These are phyloP conservation scores for Pestalotiopsis sp. DNA, from an alignment of 2,329 filamentous ascomycete species.

Conservation along the genomic window DNA sequence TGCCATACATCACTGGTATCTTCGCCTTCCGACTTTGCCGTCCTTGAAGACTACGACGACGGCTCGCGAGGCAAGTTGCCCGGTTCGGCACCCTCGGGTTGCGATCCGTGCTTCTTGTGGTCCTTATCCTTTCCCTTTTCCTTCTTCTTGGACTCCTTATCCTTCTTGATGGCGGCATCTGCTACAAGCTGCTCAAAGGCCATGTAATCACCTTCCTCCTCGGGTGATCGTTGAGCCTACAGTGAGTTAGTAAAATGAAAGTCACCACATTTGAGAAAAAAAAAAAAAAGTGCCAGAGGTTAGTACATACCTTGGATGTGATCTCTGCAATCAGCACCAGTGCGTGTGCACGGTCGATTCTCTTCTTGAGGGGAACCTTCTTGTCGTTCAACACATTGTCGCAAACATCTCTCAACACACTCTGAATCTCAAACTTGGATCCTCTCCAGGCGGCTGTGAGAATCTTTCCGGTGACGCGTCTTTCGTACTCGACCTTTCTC, in stretches of 20 bases:
- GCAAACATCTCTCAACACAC: constrained; percentile 91
- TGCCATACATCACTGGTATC: constrained; percentile 3
- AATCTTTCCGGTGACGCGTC: constrained; percentile 96
- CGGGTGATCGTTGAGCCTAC: constrained; percentile 84
- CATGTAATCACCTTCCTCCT: constrained; percentile 98
- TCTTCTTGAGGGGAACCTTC: constrained; percentile 79
- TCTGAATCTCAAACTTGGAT: constrained; percentile 97
- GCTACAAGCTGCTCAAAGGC: constrained; percentile 98
- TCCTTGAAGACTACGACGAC: constrained; percentile 1
- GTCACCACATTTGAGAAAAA: background rate
- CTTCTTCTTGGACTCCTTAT: constrained; percentile 77
- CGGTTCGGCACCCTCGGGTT: constrained; percentile 19
- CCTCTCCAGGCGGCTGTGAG: constrained; percentile 95
- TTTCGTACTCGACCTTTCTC: constrained; percentile 93
- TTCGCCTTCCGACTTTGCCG: background rate
- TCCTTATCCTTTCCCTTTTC: constrained; percentile 62
- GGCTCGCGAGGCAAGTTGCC: constrained; percentile 23
- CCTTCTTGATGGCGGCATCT: constrained; percentile 94
- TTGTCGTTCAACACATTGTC: constrained; percentile 81
- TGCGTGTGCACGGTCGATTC: constrained; percentile 88
- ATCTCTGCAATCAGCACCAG: constrained; percentile 87
- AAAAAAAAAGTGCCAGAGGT: background rate
- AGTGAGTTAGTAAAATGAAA: background rate
- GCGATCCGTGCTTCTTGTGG: constrained; percentile 37
- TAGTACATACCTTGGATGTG: constrained; percentile 71